These are phyloP conservation scores for Aegilops sharonensis DNA, from an alignment of 176 grass and related monocot species.

Conservation along the genomic window DNA sequence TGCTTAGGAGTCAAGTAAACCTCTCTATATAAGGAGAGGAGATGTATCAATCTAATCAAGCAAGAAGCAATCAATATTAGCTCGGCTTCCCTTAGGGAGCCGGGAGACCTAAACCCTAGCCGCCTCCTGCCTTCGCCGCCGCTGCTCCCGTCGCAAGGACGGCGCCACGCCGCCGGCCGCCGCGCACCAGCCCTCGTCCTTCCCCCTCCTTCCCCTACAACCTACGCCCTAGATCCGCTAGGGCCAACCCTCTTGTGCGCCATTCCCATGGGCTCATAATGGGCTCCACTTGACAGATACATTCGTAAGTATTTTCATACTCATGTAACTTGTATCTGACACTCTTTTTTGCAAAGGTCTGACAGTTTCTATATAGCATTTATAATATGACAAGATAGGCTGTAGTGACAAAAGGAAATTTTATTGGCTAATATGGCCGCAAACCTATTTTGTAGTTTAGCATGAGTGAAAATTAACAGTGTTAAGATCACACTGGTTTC, in stretches of 20 bases:
- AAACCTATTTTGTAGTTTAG: conserved; percentile 10
- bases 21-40: too few species aligned
- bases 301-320: neutral
- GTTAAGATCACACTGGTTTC: neutral
- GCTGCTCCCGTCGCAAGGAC: too few species aligned
- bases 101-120: too few species aligned
- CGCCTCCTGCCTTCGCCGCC: too few species aligned
- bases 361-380: neutral
- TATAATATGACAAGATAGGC: neutral
- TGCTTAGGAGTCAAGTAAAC: too few species aligned
- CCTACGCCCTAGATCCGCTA: too few species aligned
- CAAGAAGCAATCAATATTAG: too few species aligned
- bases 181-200: too few species aligned
- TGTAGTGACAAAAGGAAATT: neutral
- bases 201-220: too few species aligned
- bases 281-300: neutral
- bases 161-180: too few species aligned
- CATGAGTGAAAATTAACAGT: neutral
- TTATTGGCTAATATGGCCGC: neutral
- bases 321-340: conserved; percentile 5
- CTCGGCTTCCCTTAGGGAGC: too few species aligned
- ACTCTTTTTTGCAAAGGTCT: neutral
- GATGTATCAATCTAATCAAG: too few species aligned
- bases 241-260: neutral
- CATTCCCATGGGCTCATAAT: neutral